Base-by-base conservation (phyloP, 2,329 filamentous ascomycete species). In the Trichophyton simii region DNA sequence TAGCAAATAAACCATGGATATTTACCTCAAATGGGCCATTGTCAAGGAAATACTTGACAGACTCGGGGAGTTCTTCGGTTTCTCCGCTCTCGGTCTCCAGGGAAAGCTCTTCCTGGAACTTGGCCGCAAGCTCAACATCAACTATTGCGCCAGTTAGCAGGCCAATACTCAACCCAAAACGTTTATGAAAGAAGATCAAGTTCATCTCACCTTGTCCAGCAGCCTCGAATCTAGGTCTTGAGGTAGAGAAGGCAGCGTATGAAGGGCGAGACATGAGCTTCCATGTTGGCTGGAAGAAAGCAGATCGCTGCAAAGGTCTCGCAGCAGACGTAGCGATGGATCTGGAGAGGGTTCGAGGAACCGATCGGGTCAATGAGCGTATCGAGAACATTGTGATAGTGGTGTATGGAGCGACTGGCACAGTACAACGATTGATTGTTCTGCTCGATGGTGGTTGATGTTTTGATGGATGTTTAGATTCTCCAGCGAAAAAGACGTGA, bases 1-100 rank as follows among this genome's bases (percentile, higher is more conserved):
- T 11, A 8, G 57, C 25, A 20, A 22, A 3, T 25, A 11, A 7
- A 20, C 31, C 13, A 36, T 22, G 15, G n/a, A 15, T 3, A 57
- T 70, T 60, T 72, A 94, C 82, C 81, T 92, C 81, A 76, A 91
- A 99, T 46, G 87, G 83, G 71, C 87, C 86, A 78, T 89, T 92
- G 72, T 92, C 85, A 57, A 96, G 77, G 76, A 95, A 96, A 73
- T 94, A 89, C 77, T 90, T 87, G 74, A 96, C 83, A 73, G 86
- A 88, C 65, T 85, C 81, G 46, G 90, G 87, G 66, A 88, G 77
- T 66, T 88, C 83, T 70, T 89, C 84, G 64, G 83, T 80, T 66
- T 86, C 81, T 76, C 87, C 86, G 76, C 91, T 86, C 71, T 91
- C 86, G 70, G 85, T 83, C 82, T 97, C 94, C 71, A 95, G 85